These are phyloP conservation scores for Mycena citricolor DNA, from an alignment of 1,284 basidiomycete genomes.

Conservation along the genomic window DNA sequence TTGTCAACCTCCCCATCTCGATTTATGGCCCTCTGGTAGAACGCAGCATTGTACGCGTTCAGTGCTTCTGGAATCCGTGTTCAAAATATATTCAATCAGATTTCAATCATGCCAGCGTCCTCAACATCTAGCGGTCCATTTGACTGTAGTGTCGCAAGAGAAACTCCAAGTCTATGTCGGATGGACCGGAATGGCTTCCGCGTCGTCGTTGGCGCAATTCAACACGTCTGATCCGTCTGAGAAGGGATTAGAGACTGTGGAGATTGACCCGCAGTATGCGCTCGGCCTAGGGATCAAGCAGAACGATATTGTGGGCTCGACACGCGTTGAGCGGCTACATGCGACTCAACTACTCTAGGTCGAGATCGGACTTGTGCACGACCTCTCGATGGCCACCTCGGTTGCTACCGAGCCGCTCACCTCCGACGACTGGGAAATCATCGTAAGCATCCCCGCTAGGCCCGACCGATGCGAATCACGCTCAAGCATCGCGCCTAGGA, in stretches of 20 bases:
- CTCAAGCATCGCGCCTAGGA: slow-evolving; percentile 48
- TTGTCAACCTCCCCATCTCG: slow-evolving; percentile 90
- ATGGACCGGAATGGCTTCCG: slow-evolving; percentile 91
- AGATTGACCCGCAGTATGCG: slow-evolving; percentile 91
- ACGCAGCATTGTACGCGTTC: slow-evolving; percentile 73
- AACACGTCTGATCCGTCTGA: slow-evolving; percentile 56
- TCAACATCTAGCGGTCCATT: slow-evolving; percentile 82
- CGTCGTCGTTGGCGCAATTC: slow-evolving; percentile 77
- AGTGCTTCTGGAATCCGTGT: slow-evolving; percentile 4
- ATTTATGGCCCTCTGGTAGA: slow-evolving; percentile 88
- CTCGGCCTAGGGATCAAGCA: slow-evolving; percentile 71
- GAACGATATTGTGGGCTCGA: slow-evolving; percentile 74
- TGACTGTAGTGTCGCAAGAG: slow-evolving; percentile 55
- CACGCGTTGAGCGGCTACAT: too few species aligned
- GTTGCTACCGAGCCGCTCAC: slow-evolving; percentile 87
- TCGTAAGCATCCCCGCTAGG: slow-evolving; percentile 51
- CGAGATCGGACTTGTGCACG: slow-evolving; percentile 82
- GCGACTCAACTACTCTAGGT: too few species aligned
- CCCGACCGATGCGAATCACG: slow-evolving; percentile 12
- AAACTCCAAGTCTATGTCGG: slow-evolving; percentile 76
- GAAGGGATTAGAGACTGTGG: slow-evolving; percentile 72
- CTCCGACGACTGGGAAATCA: slow-evolving; percentile 97
- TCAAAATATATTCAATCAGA: slow-evolving; percentile 8
- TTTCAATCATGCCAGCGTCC: slow-evolving; percentile 63
- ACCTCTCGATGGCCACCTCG: slow-evolving; percentile 75